These are phyloP conservation scores for Amylocystis lapponica DNA, from an alignment of 768 basidiomycete genomes.

Conservation along the genomic window DNA sequence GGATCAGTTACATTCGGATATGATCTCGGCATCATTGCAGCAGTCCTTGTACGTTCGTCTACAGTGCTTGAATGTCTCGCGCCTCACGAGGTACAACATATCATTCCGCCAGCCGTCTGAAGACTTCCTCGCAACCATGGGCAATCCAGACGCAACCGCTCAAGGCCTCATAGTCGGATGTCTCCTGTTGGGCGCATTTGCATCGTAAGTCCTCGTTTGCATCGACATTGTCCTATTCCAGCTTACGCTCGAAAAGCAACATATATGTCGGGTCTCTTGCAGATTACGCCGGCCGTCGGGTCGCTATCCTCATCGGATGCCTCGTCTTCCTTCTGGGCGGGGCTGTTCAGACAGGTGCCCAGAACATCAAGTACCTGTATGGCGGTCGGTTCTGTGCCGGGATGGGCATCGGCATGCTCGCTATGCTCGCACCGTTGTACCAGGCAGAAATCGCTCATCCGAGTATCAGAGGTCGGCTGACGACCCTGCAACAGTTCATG, in stretches of 20 bases:
- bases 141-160: slow-evolving; percentile 14
- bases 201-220: slow-evolving; percentile 14
- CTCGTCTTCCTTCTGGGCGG: slow-evolving; percentile 33
- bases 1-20: slow-evolving; percentile 39
- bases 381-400: slow-evolving; percentile 48
- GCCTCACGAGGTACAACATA: not conserved
- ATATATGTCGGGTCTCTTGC: slow-evolving; percentile 17
- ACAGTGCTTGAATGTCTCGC: not conserved
- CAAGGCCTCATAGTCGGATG: slow-evolving; percentile 20
- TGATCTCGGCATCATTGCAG: slow-evolving; percentile 47
- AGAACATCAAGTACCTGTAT: slow-evolving; percentile 42
- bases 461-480: slow-evolving; percentile 48
- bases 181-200: slow-evolving; percentile 19
- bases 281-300: slow-evolving; percentile 15
- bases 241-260: slow-evolving; percentile 7
- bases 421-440: slow-evolving; percentile 46
- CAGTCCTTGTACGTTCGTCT: slow-evolving; percentile 27
- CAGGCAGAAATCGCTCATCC: slow-evolving; percentile 58
- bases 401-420: slow-evolving; percentile 38
- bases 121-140: slow-evolving; percentile 14
- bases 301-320: slow-evolving; percentile 17
- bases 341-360: slow-evolving; percentile 40
- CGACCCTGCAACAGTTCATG: slow-evolving; percentile 51
- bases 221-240: not conserved
- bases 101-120: slow-evolving; percentile 17